Conservation (phyloP, 2,329 filamentous ascomycete genomes). For the Pyrenophora graminea region DNA sequence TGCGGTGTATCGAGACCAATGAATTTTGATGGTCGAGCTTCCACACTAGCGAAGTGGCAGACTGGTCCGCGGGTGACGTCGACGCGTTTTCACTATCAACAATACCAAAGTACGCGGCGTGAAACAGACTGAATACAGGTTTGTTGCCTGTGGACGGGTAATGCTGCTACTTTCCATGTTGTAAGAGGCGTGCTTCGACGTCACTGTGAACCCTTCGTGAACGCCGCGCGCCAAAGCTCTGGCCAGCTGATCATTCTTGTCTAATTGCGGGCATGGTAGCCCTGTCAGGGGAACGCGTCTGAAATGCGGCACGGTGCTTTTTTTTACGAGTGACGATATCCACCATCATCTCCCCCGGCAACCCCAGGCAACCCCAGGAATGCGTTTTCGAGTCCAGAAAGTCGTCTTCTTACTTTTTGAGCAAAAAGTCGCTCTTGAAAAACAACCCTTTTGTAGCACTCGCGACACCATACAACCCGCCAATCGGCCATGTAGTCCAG, state of each 20-base stretch:
- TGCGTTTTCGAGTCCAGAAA: neutral
- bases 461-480: constrained; percentile 47
- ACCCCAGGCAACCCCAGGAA: neutral
- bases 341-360: constrained; percentile 4
- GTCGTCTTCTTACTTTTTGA: constrained; percentile 30
- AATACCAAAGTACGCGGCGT: neutral
- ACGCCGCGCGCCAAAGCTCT: neutral
- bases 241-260: constrained; percentile 1
- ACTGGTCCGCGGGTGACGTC: constrained; percentile 27
- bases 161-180: neutral
- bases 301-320: neutral
- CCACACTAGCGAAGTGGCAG: constrained; percentile 3
- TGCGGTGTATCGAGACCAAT: constrained; percentile 16
- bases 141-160: neutral
- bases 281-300: constrained; percentile 8
- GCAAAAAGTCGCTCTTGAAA: constrained; percentile 39
- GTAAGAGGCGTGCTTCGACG: constrained; percentile 1
- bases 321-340: neutral
- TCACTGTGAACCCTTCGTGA: constrained; percentile 5
- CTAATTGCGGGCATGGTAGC: constrained; percentile 2
- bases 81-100: constrained; percentile 27
- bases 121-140: constrained; percentile 6
- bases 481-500: constrained; percentile 45
- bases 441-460: constrained; percentile 43
- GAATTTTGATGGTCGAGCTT: neutral